Base-by-base conservation (phyloP, 2,329 filamentous ascomycete genomes). In the Fusarium haematococcum region DNA sequence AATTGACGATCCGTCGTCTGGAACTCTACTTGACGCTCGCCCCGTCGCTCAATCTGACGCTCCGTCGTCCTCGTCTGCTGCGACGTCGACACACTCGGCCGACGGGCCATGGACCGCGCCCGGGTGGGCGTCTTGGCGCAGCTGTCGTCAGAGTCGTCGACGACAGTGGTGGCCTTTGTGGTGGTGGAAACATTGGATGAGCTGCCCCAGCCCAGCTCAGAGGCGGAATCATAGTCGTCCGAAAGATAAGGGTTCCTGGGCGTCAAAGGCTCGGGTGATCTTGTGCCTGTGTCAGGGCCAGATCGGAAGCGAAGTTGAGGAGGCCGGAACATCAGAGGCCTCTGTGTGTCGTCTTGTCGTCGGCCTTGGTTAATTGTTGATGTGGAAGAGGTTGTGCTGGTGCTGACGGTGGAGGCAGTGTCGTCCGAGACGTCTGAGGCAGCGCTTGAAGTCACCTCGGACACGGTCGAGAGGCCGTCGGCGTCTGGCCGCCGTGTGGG, bases 151-250 rank as follows among this genome's bases (percentile, higher is more conserved):
- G 76, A 78, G 50, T 77, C 75, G 33, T 65, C 65, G 50, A 64
- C 37, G 23, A 79, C 66, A 35, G 77, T 79, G 10, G 77, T 79
- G 1, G 76, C 71, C 7, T 67, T 69, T 18, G 77, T 79, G 0
- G 76, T 75, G 32, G 74, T 71, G 3, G 77, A 79, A 11, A 73
- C 50, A 14, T 69, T 69, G 1, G 77, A 79, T 16, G 76, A 75
- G 18, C 59, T 74, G 8, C 11, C 71, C 77, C 77, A 79, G 6
- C 67, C 60, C 35, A 71, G 60, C 27, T 79, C 77, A 2, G 76
- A 67, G 5, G 77, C 76, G 25, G 77, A 79, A 18, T 79, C 77
- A 52, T 74, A 79, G 64, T 78, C 77, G 54, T 79, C 77, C 1
- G 77, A 78, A 54, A 71, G 63, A 65, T 79, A 79, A 9, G 64